phyloP scores from a whole-genome alignment of 2,329 filamentous ascomycete species.

The Sarocladium oryzae region DNA sequence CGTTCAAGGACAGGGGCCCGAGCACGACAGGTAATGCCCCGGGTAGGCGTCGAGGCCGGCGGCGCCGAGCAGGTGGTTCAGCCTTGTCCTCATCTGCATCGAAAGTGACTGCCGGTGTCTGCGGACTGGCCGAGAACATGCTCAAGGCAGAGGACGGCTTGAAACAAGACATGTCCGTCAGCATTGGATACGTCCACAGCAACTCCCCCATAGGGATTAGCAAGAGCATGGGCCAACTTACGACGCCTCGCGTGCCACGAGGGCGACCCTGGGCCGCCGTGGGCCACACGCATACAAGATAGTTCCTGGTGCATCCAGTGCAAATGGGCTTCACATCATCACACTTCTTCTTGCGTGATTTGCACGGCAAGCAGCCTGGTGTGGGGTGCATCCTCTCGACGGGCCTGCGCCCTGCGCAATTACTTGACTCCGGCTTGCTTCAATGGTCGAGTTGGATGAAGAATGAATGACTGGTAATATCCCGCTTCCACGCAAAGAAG shows the following conservation, averaged over 20 bases:
- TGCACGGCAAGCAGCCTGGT: conserved; percentile 41
- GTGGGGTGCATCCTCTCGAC: conserved; percentile 3
- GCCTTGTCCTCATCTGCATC: background rate
- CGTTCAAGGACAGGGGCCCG: background rate
- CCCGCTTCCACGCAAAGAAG: no score
- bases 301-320: conserved; percentile 45
- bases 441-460: background rate
- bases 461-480: no score
- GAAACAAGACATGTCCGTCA: no score
- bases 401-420: background rate
- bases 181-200: no score
- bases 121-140: background rate
- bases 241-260: background rate
- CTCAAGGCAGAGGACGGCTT: conserved; percentile 2
- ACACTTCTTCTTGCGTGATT: conserved; percentile 48
- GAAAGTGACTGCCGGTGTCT: background rate
- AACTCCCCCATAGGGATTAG: background rate
- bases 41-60: background rate
- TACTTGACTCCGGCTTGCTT: no score
- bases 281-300: conserved; percentile 45
- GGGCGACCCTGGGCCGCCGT: conserved; percentile 1
- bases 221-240: background rate
- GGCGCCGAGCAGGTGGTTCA: background rate
- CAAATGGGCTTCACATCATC: conserved; percentile 47
- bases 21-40: background rate